These are phyloP conservation scores for Chaetomium globosum DNA, from an alignment of 2,329 filamentous ascomycete genomes.

Conservation along the genomic window DNA sequence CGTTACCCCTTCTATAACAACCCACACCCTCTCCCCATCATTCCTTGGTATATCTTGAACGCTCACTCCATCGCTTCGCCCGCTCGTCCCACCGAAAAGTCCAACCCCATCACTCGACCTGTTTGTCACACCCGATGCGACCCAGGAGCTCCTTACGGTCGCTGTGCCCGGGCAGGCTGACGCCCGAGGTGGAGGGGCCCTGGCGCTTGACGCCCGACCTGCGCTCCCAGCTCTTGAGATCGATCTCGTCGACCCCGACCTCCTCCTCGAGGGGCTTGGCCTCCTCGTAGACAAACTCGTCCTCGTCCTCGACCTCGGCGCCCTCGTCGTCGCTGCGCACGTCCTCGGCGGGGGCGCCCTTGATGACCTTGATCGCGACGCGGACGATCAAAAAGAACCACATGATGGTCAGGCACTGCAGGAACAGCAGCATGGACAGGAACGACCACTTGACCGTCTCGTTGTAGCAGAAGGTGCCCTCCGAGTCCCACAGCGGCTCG, in stretches of 20 bases:
- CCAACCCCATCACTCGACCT: slow-evolving; percentile 51
- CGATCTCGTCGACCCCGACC: slow-evolving; percentile 71
- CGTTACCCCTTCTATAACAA: not conserved
- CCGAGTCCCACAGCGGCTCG: slow-evolving; percentile 71
- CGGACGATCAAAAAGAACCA: slow-evolving; percentile 91
- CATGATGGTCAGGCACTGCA: slow-evolving; percentile 76
- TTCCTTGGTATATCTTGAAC: not conserved
- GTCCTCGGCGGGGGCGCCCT: slow-evolving; percentile 79
- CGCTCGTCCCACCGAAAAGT: not conserved
- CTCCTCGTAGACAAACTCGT: slow-evolving; percentile 58
- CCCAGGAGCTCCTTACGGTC: slow-evolving; percentile 80
- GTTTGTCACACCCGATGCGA: slow-evolving; percentile 82
- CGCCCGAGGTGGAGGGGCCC: slow-evolving; percentile 53
- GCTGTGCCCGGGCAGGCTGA: slow-evolving; percentile 70
- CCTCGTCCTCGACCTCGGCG: slow-evolving; percentile 61
- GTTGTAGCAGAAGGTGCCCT: slow-evolving; percentile 80
- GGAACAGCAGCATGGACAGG: slow-evolving; percentile 71
- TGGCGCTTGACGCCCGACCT: slow-evolving; percentile 58
- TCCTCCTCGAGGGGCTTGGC: slow-evolving; percentile 68
- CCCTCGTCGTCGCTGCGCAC: slow-evolving; percentile 83
- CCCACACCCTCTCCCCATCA: not conserved
- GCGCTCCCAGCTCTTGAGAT: slow-evolving; percentile 66
- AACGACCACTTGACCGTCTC: slow-evolving; percentile 74
- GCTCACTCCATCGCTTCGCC: no score
- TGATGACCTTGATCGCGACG: slow-evolving; percentile 78